phyloP scores from a whole-genome alignment of 495 filamentous ascomycete species.

The Neurospora intermedia region DNA sequence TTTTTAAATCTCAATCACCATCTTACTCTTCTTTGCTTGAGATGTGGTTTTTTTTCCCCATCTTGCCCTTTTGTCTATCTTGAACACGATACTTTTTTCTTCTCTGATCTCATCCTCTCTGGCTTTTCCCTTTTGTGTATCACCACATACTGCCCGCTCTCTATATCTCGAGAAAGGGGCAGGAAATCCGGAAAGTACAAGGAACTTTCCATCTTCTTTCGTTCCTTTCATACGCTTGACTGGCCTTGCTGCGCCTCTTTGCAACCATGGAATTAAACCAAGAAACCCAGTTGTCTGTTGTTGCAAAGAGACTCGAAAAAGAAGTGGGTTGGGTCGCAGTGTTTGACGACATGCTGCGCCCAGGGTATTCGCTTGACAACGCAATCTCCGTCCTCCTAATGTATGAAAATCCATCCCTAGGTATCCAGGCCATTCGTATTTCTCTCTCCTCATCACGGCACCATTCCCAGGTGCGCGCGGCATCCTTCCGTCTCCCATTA shows the following conservation, averaged over 20 bases:
- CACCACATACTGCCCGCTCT: neutral
- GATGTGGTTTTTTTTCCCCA: neutral
- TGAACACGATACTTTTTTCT: neutral
- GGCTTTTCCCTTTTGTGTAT: neutral
- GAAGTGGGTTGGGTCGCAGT: neutral
- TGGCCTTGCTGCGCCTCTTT: neutral
- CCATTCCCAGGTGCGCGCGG: neutral
- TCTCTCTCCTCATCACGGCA: neutral
- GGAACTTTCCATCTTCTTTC: neutral
- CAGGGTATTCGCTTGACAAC: conserved; percentile 1
- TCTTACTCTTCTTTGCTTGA: neutral
- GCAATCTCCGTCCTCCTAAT: neutral
- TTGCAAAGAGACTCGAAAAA: neutral
- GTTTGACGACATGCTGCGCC: neutral
- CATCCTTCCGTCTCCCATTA: conserved; percentile 4
- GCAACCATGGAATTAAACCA: neutral
- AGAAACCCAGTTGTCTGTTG: neutral
- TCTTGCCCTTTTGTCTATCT: neutral
- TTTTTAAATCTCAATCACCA: neutral
- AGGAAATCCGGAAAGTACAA: neutral
- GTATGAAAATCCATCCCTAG: neutral
- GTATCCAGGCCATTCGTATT: conserved; percentile 1
- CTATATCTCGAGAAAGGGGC: neutral
- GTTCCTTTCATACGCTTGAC: neutral
- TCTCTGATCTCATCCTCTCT: neutral